Evolutionary conservation across 1,284 basidiomycete genomes (phyloP).

Genomic region (Naganishia sp.): DNA sequence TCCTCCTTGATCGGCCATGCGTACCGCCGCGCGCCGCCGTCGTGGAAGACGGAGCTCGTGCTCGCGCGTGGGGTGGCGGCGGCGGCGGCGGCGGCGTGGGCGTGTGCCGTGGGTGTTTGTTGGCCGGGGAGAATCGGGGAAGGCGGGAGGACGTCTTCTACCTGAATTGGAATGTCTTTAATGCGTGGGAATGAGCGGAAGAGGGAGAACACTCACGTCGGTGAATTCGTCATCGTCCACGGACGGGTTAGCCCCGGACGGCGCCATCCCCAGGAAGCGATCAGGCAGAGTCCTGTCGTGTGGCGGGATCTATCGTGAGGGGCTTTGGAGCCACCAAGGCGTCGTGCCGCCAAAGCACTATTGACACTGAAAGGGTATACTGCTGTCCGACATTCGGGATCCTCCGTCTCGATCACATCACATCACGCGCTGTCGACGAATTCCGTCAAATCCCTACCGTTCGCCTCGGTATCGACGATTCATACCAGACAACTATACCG

Average conservation of each 20-base stretch:
- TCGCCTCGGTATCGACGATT: too few relatives aligned
- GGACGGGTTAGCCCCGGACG: too few relatives aligned
- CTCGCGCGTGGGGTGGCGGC: constrained; percentile 8
- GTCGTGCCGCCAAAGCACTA: too few relatives aligned
- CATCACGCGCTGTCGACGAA: neutral
- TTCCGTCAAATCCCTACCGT: too few relatives aligned
- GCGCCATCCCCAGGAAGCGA: neutral
- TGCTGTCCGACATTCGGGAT: neutral
- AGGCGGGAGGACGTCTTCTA: constrained; percentile 5
- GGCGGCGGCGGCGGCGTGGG: neutral
- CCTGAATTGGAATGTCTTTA: neutral
- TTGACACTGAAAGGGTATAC: neutral
- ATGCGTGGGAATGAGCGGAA: neutral
- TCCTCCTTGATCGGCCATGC: constrained; percentile 11
- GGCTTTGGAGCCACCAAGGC: too few relatives aligned
- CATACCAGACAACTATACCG: too few relatives aligned
- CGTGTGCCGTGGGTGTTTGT: constrained; percentile 3
- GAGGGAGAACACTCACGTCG: neutral
- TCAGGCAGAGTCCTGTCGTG: too few relatives aligned
- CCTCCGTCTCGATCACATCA: constrained; percentile 7
- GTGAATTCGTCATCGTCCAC: constrained; percentile 22
- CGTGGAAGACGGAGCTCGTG: constrained; percentile 1
- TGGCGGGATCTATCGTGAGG: neutral
- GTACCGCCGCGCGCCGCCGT: constrained; percentile 9
- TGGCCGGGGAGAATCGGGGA: constrained; percentile 13